Conservation (phyloP, 2,329 filamentous ascomycete species). For the Fonsecaea multimorphosa region DNA sequence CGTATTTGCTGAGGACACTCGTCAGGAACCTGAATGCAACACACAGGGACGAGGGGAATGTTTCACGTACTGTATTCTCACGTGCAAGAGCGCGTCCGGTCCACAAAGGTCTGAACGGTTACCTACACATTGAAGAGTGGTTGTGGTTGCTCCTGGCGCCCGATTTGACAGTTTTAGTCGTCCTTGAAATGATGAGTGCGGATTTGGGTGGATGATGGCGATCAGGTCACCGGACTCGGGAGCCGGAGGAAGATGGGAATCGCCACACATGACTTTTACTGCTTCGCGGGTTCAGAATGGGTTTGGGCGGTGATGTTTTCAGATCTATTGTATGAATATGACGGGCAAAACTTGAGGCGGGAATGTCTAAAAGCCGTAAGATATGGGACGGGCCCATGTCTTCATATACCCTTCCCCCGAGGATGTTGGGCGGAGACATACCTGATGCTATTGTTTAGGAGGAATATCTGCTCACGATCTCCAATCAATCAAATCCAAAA, state of each 20-base stretch:
- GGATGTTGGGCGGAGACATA: background rate
- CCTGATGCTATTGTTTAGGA: background rate
- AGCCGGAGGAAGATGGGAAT: slow-evolving; percentile 35
- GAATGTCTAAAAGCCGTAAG: background rate
- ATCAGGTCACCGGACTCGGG: slow-evolving; percentile 38
- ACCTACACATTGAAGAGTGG: slow-evolving; percentile 26
- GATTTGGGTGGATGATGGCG: slow-evolving; percentile 37
- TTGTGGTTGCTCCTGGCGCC: slow-evolving; percentile 22
- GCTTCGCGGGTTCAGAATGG: background rate
- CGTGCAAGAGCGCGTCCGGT: slow-evolving; percentile 10
- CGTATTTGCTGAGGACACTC: slow-evolving; percentile 26
- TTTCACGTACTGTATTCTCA: slow-evolving; percentile 34
- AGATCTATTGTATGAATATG: background rate
- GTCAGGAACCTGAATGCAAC: background rate
- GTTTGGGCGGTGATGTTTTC: background rate
- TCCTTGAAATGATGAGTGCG: slow-evolving; percentile 31
- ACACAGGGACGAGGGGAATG: background rate
- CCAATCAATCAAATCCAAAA: slow-evolving; percentile 6
- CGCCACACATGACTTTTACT: slow-evolving; percentile 27
- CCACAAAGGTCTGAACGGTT: background rate
- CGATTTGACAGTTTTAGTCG: slow-evolving; percentile 33
- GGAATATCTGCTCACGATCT: slow-evolving; percentile 4
- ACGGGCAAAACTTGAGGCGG: background rate
- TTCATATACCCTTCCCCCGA: background rate
- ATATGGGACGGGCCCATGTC: background rate